Conservation (phyloP, 2,329 filamentous ascomycete species). For the Exophiala mesophila region DNA sequence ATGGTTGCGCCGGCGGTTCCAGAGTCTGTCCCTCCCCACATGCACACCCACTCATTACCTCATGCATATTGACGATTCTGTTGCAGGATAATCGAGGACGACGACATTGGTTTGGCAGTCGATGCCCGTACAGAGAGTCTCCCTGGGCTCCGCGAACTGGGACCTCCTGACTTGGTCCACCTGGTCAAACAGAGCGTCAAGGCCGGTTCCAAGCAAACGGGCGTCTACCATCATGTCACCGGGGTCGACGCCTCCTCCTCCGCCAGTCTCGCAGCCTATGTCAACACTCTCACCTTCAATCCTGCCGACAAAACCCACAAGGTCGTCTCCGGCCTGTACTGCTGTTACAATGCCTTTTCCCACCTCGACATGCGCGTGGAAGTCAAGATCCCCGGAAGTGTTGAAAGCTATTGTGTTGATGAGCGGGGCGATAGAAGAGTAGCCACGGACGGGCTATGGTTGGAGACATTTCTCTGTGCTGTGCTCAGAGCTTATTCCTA, state of each 20-base stretch:
- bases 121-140: constrained; percentile 89
- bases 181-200: constrained; percentile 70
- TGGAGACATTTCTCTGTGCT: constrained; percentile 95
- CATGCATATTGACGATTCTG: constrained; percentile 9
- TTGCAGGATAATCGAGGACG: constrained; percentile 82
- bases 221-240: constrained; percentile 96
- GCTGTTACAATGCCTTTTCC: constrained; percentile 99
- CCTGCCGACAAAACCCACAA: constrained; percentile 80
- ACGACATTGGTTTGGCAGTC: constrained; percentile 76
- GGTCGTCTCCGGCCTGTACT: constrained; percentile 90
- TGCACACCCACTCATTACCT: neutral
- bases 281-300: constrained; percentile 93
- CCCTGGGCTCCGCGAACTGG: constrained; percentile 79
- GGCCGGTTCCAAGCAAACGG: constrained; percentile 53
- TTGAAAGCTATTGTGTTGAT: constrained; percentile 96
- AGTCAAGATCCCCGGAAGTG: constrained; percentile 91
- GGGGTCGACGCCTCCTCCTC: constrained; percentile 96
- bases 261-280: constrained; percentile 92
- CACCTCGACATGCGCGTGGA: constrained; percentile 97
- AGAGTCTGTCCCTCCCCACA: constrained; percentile 53
- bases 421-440: constrained; percentile 93
- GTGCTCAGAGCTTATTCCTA: constrained; percentile 94
- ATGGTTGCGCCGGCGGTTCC: constrained; percentile 73
- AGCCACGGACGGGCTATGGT: constrained; percentile 88
- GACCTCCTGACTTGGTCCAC: constrained; percentile 92